A percentile compares a stretch with the other conserved stretches of the same genome.
Conservation (phyloP, 2,329 filamentous ascomycete species). For the Coniochaeta ligniaria region DNA sequence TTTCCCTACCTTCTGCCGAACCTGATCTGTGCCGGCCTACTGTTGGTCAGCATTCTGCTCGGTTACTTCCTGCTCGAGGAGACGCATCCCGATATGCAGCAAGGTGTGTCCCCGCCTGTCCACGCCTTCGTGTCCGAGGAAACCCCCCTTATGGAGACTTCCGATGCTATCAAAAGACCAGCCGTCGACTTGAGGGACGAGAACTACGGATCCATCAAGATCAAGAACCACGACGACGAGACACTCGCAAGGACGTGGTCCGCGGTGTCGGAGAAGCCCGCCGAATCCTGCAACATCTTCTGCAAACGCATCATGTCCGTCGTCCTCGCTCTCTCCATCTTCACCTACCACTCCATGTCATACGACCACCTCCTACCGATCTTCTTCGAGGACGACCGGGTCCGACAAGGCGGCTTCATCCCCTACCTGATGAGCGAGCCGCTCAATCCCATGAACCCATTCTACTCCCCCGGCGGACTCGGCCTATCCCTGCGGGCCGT, state of each 20-base stretch:
- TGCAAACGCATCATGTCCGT: constrained; percentile 63
- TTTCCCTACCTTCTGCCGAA: constrained; percentile 91
- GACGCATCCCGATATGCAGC: constrained; percentile 78
- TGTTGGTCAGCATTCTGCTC: constrained; percentile 70
- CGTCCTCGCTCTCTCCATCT: constrained; percentile 76
- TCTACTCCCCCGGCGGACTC: constrained; percentile 55
- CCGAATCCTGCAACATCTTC: constrained; percentile 33
- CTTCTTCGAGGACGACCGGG: constrained; percentile 75
- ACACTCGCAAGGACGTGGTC: constrained; percentile 7
- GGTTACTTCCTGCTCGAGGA: constrained; percentile 81
- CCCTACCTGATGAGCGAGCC: not conserved
- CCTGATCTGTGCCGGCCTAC: constrained; percentile 69
- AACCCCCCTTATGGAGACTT: constrained; percentile 69
- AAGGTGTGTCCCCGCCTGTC: constrained; percentile 36
- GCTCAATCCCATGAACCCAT: constrained; percentile 25
- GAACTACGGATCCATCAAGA: constrained; percentile 66
- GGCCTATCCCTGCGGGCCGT: constrained; percentile 56
- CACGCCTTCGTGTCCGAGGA: constrained; percentile 52
- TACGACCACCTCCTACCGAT: constrained; percentile 90
- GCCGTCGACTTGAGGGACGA: constrained; percentile 69
- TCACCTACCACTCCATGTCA: constrained; percentile 92
- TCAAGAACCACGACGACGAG: constrained; percentile 34
- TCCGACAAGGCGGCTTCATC: constrained; percentile 9
- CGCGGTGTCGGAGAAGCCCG: constrained; percentile 24
- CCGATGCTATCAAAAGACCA: constrained; percentile 66